Evolutionary conservation across 129 eudicot species (phyloP).

Genomic region (Tagetes patula): DNA sequence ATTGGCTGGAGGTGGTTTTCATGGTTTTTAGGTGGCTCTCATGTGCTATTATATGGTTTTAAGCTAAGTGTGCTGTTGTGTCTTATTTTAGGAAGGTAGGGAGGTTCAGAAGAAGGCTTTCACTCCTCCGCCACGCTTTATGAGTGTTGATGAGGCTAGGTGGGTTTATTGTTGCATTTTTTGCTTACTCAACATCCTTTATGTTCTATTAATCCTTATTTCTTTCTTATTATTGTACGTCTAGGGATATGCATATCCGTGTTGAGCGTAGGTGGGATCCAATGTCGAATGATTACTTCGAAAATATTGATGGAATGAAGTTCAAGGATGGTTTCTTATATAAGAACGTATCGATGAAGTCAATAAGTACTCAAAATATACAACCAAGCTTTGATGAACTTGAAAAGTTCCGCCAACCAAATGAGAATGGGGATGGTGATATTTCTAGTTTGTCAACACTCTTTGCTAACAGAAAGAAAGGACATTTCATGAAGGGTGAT

Average conservation of each 20-base stretch:
- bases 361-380: conserved; percentile 72
- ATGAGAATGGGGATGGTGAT: conserved; percentile 79
- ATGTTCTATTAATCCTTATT: neutral
- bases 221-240: neutral
- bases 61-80: neutral
- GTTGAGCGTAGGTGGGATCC: conserved; percentile 87
- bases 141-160: conserved; percentile 98
- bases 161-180: conserved; percentile 15
- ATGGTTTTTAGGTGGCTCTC: too few species aligned
- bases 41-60: neutral
- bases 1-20: too few species aligned
- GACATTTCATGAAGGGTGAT: conserved; percentile 97
- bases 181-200: neutral
- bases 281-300: conserved; percentile 78
- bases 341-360: conserved; percentile 79
- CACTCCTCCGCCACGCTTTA: conserved; percentile 87
- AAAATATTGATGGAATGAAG: conserved; percentile 75
- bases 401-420: conserved; percentile 82
- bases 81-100: conserved; percentile 78
- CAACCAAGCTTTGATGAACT: conserved; percentile 96
- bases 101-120: conserved; percentile 83
- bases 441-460: conserved; percentile 69
- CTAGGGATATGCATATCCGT: conserved; percentile 83
- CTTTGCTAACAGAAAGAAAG: conserved; percentile 87
- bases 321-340: conserved; percentile 89